These are phyloP conservation scores for Cephaloascus fragrans DNA, from an alignment of 805 yeast genomes.

Conservation along the genomic window DNA sequence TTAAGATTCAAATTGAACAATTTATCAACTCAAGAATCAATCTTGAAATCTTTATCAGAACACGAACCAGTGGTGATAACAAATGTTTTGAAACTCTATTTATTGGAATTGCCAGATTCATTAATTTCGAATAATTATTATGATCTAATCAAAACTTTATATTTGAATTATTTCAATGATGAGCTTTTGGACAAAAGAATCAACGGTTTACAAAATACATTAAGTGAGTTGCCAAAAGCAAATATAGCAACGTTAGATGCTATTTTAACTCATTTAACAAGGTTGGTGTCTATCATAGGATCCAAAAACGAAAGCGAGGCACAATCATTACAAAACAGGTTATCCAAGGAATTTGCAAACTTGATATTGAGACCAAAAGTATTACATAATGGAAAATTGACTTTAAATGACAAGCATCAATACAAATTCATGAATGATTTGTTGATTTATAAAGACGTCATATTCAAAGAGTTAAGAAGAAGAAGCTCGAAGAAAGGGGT, in stretches of 20 bases:
- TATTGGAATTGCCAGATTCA: slow-evolving; percentile 75
- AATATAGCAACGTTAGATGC: slow-evolving; percentile 77
- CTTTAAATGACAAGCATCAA: slow-evolving; percentile 51
- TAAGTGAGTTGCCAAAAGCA: slow-evolving; percentile 57
- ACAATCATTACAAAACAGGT: slow-evolving; percentile 27
- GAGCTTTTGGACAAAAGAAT: slow-evolving; percentile 40
- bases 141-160: slow-evolving; percentile 61
- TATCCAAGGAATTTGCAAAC: slow-evolving; percentile 59
- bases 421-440: slow-evolving; percentile 52
- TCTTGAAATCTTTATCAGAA: slow-evolving; percentile 21
- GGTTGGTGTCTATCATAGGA: slow-evolving; percentile 46
- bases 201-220: slow-evolving; percentile 54
- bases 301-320: slow-evolving; percentile 25
- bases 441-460: slow-evolving; percentile 43
- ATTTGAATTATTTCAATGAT: slow-evolving; percentile 28
- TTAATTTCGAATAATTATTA: slow-evolving; percentile 54
- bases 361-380: slow-evolving; percentile 47
- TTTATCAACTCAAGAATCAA: slow-evolving; percentile 16
- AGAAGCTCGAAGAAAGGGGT: slow-evolving; percentile 7
- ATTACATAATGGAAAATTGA: slow-evolving; percentile 23
- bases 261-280: slow-evolving; percentile 61
- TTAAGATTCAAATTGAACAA: slow-evolving; percentile 46
- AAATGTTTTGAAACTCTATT: slow-evolving; percentile 59
- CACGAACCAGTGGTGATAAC: slow-evolving; percentile 51
- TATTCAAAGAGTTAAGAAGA: slow-evolving; percentile 54